These are phyloP conservation scores for Epichloe bromicola DNA, from an alignment of 2,329 filamentous ascomycete species.

Conservation along the genomic window DNA sequence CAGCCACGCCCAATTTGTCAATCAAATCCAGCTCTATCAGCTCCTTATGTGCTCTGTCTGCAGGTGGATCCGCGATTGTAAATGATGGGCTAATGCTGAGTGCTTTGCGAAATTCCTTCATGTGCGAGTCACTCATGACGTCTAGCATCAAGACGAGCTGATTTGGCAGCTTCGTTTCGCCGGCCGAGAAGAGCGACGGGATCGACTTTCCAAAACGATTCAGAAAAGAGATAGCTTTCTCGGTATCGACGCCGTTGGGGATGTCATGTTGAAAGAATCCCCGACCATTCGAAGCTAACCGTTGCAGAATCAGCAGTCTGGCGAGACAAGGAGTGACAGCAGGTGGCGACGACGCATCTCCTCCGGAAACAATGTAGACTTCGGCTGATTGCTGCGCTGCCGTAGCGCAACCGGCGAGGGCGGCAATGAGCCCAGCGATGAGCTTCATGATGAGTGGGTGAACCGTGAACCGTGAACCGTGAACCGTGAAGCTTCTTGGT, in stretches of 20 bases:
- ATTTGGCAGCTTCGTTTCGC: conserved; percentile 21
- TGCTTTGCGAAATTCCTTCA: conserved; percentile 28
- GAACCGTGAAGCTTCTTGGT: conserved; percentile 19
- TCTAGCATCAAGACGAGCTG: conserved; percentile 50
- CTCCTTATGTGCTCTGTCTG: conserved; percentile 26
- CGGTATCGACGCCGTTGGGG: conserved; percentile 23
- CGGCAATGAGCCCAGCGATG: conserved; percentile 25
- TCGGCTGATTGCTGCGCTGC: conserved; percentile 31
- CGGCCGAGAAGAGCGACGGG: conserved; percentile 34
- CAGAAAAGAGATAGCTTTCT: conserved; percentile 42
- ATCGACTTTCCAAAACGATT: conserved; percentile 45
- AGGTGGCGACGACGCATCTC: conserved; percentile 20
- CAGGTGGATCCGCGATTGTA: conserved; percentile 32
- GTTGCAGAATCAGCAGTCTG: conserved; percentile 45
- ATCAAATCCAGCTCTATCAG: conserved; percentile 28
- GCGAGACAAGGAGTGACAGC: conserved; percentile 40
- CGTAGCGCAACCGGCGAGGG: conserved; percentile 24
- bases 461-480: conserved; percentile 11
- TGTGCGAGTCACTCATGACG: conserved; percentile 35
- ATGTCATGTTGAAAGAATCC: conserved; percentile 35
- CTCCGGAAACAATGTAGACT: conserved; percentile 38
- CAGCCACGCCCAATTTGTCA: conserved; percentile 23
- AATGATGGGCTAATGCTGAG: conserved; percentile 32
- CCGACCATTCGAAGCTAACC: conserved; percentile 34
- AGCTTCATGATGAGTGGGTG: conserved; percentile 28